Base-by-base conservation (phyloP, 768 basidiomycete genomes). In the Rubroboletus pulcherrimus region DNA sequence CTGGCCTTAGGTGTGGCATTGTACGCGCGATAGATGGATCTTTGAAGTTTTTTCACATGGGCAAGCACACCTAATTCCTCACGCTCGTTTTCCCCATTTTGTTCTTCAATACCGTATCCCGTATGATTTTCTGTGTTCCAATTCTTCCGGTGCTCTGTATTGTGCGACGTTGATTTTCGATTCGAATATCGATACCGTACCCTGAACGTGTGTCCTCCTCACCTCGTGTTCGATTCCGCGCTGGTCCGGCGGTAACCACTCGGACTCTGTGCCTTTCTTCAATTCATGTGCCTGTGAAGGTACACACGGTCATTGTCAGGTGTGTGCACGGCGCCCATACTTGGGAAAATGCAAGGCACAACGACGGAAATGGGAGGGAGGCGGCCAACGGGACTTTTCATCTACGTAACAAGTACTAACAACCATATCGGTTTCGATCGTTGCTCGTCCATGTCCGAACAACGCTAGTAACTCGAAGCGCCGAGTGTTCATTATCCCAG, bases 401-500 rank as follows among this genome's bases (percentile, higher is more conserved):
- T n/a, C 37, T 49, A 49, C 17, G 15, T 37, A 49, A n/a, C n/a
- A 24, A 24, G 24, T 24, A 4, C 24, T n/a, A n/a, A 49, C 11
- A 11, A 26, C 14, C 31, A 31, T 46, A n/a, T 15, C 7, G 19
- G n/a, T 9, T 30, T 14, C 37, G 37, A 49, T 49, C 26, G n/a
- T 7, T 14, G 8, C n/a, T 6, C 24, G 7, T 31, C 53, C 54
- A 69, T 65, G 60, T 55, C 67, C 44, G 59, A 61, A 45, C 60
- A 35, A 54, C 45, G 24, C 39, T 51, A 24, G 24, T n/a, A 11
- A 54, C 54, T 24, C 34, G 49, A 67, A 0, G 40, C 45, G 0
- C 38, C 46, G 14, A 66, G 57, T 47, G 43, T 70, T 8, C 63
- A 61, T 30, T 57, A 6, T 68, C 73, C 14, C 61, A 60, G 15